Percentiles rank a stretch among this genome's conserved stretches.
phyloP scores from a whole-genome alignment of 2,329 filamentous ascomycete species.

The Epichloe sylvatica region DNA sequence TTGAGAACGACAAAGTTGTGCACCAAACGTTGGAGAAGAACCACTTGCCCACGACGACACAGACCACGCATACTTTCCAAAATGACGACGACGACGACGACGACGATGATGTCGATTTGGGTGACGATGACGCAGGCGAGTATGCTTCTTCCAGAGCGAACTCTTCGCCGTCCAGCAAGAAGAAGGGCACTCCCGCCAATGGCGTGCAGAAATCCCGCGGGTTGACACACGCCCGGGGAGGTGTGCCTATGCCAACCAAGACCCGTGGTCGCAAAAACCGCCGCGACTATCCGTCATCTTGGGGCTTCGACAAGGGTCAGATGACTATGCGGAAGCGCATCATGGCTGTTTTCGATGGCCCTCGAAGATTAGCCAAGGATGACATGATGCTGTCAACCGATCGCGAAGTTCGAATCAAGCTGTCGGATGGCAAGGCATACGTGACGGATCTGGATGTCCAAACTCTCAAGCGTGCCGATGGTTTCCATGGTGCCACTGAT shows the following conservation, averaged over 20 bases:
- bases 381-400: constrained; percentile 98
- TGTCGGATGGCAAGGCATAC: constrained; percentile 63
- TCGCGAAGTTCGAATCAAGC: constrained; percentile 77
- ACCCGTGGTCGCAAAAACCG: constrained; percentile 71
- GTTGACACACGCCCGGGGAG: constrained; percentile 65
- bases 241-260: constrained; percentile 44
- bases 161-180: constrained; percentile 31
- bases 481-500: constrained; percentile 62
- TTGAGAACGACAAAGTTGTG: constrained; percentile 49
- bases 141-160: constrained; percentile 30
- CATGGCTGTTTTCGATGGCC: constrained; percentile 81
- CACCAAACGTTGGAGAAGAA: constrained; percentile 51
- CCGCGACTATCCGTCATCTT: constrained; percentile 83
- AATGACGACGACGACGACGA: constrained; percentile 35
- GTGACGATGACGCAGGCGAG: constrained; percentile 39
- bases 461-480: constrained; percentile 77
- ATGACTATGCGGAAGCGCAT: constrained; percentile 99
- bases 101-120: constrained; percentile 28
- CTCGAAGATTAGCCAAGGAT: constrained; percentile 82
- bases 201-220: constrained; percentile 55
- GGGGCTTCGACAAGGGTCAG: constrained; percentile 82
- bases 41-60: constrained; percentile 36
- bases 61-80: constrained; percentile 24
- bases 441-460: constrained; percentile 89
- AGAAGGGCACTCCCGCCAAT: constrained; percentile 40